phyloP scores from a whole-genome alignment of 1,139 yeast species.

The Arxiozyma telluris region DNA sequence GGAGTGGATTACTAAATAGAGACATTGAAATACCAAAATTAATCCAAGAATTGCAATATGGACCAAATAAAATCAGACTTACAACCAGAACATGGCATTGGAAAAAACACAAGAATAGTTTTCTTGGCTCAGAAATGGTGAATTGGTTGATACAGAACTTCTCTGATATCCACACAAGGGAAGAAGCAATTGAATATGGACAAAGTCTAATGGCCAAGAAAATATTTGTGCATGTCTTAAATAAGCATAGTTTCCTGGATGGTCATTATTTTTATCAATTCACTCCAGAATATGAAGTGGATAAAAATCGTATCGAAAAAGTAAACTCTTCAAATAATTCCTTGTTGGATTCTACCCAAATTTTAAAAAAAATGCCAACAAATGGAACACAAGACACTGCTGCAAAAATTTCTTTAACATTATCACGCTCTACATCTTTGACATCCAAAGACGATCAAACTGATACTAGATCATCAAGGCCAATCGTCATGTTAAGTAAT shows the following conservation, averaged over 20 bases:
- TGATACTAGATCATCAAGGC: slow-evolving; percentile 1
- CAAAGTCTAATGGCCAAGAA: slow-evolving; percentile 64
- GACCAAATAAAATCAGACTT: slow-evolving; percentile 44
- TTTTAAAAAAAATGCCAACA: slow-evolving; percentile 5
- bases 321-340: slow-evolving; percentile 5
- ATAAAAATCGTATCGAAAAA: slow-evolving; percentile 7
- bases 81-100: slow-evolving; percentile 90
- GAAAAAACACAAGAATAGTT: slow-evolving; percentile 67
- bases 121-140: slow-evolving; percentile 78
- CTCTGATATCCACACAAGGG: slow-evolving; percentile 69
- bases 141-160: slow-evolving; percentile 75
- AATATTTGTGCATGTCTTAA: slow-evolving; percentile 70
- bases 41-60: slow-evolving; percentile 59
- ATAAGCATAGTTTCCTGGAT: slow-evolving; percentile 75
- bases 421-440: slow-evolving; percentile 9
- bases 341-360: background rate
- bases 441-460: slow-evolving; percentile 7
- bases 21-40: slow-evolving; percentile 40
- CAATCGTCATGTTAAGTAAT: slow-evolving; percentile 32
- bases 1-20: slow-evolving; percentile 34
- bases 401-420: slow-evolving; percentile 4
- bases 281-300: slow-evolving; percentile 44
- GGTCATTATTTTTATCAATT: slow-evolving; percentile 88
- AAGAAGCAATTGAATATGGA: slow-evolving; percentile 75
- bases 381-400: slow-evolving; percentile 7